Base-by-base conservation (phyloP, 106 monocot species). In the Hemerocallis citrina region DNA sequence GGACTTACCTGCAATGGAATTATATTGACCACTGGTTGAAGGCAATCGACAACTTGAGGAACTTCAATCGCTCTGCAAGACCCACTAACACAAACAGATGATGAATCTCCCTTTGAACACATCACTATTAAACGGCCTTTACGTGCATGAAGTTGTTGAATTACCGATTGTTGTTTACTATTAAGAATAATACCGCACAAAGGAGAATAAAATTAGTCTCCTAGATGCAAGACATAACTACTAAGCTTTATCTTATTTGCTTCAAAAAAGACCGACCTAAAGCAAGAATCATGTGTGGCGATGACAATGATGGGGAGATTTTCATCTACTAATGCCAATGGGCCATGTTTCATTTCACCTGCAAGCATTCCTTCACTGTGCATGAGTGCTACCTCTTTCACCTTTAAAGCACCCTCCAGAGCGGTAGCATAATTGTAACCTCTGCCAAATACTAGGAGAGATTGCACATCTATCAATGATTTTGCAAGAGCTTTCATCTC, bases 341-440 rank as follows among this genome's bases (percentile, higher is more conserved):
- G 92, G 1, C 92, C 92, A 45, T 92, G 92, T 52, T 92, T 92
- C 92, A 92, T 92, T 76, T 92, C 92, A 58, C 92, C 92, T 8
- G 92, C 92, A 67, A 92, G 76, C 87, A 92, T 77, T 34, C 92
- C 92, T 75, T 92, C 88, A 61, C 78, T 88, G 49, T 92, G 88
- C 78, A 84, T 92, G 28, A 92, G 77, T 29, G 92, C 77, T 6
- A 92, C 88, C 72, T 92, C 92, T 59, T 88, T 92, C 36, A 92
- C 92, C 62, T 92, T 92, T 38, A 92, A 62, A 59, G 92, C 92
- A 50, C 92, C 92, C 61, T 92, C 92, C 22, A 88, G 35, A 15
- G 92, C 92, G 30, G 92, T 92, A 15, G 92, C 84, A 71, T 88
- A 92, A 63, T 92, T 92, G 45, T 76, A 88, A 34, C 92, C 92